phyloP scores from a whole-genome alignment of 441 rosid species.

The Brassica balearica region DNA sequence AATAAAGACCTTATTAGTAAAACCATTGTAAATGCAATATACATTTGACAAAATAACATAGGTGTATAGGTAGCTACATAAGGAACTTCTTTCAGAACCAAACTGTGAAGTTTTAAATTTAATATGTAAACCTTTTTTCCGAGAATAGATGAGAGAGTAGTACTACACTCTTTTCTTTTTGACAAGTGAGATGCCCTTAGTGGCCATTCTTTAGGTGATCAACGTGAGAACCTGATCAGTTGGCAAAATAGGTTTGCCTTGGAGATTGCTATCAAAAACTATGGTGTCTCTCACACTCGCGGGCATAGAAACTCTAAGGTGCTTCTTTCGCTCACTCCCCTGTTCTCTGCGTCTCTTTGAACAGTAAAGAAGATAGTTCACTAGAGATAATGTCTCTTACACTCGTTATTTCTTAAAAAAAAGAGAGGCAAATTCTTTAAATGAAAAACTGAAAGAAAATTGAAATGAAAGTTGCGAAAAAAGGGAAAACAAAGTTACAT shows the following conservation, averaged over 20 bases:
- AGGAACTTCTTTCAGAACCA: background rate
- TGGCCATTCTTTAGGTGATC: constrained; percentile 64
- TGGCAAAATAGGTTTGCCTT: constrained; percentile 77
- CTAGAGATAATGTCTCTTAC: background rate
- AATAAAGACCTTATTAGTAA: background rate
- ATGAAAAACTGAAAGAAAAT: background rate
- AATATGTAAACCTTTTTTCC: background rate
- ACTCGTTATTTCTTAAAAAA: background rate
- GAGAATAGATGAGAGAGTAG: background rate
- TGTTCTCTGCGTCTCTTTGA: constrained; percentile 11
- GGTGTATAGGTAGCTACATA: background rate
- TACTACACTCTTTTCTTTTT: background rate
- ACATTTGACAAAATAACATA: too few species aligned
- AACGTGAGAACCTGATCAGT: constrained; percentile 82
- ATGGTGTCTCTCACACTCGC: constrained; percentile 84
- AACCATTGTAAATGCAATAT: background rate
- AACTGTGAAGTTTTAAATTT: background rate
- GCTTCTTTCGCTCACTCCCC: constrained; percentile 40
- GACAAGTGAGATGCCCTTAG: background rate
- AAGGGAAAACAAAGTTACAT: constrained; percentile 16
- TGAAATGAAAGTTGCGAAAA: background rate
- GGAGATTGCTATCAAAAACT: constrained; percentile 69
- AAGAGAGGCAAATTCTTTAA: background rate
- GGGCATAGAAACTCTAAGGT: constrained; percentile 84
- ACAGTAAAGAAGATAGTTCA: background rate